These are phyloP conservation scores for Clonostachys rhizophaga DNA, from an alignment of 2,329 filamentous ascomycete species.

Conservation along the genomic window DNA sequence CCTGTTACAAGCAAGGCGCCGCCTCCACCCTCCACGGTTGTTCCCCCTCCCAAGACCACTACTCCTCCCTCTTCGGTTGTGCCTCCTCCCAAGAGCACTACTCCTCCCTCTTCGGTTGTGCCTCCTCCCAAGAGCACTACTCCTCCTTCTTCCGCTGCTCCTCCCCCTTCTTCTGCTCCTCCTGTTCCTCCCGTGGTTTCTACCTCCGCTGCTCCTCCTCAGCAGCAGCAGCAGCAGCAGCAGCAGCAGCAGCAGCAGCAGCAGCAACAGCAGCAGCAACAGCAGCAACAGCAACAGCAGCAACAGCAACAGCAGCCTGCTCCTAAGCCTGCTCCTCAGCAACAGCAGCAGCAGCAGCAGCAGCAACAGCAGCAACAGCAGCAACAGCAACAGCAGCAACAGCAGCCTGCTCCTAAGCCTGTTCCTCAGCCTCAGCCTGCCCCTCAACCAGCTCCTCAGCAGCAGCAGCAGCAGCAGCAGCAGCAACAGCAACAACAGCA, in stretches of 20 bases:
- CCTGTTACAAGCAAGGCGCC: neutral
- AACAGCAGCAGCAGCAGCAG: too few relatives aligned
- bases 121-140: constrained; percentile 1
- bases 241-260: too few relatives aligned
- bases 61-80: constrained; percentile 5
- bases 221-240: neutral
- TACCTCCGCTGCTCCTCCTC: neutral
- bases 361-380: too few relatives aligned
- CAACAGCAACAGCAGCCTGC: neutral
- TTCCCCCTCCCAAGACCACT: constrained; percentile 7
- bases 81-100: neutral
- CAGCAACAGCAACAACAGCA: too few relatives aligned
- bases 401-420: constrained; percentile 1
- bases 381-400: too few relatives aligned
- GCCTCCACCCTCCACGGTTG: constrained; percentile 7
- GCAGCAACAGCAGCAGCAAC: too few relatives aligned
- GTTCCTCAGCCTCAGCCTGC: neutral
- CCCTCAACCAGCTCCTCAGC: neutral
- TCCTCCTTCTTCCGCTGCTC: neutral
- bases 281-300: too few relatives aligned
- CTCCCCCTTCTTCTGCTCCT: constrained; percentile 8
- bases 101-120: neutral
- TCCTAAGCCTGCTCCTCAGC: constrained; percentile 7
- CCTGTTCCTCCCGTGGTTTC: constrained; percentile 2
- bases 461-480: too few relatives aligned